Evolutionary conservation across 495 filamentous ascomycete genomes (phyloP).

Genomic region (Neurospora sp.): DNA sequence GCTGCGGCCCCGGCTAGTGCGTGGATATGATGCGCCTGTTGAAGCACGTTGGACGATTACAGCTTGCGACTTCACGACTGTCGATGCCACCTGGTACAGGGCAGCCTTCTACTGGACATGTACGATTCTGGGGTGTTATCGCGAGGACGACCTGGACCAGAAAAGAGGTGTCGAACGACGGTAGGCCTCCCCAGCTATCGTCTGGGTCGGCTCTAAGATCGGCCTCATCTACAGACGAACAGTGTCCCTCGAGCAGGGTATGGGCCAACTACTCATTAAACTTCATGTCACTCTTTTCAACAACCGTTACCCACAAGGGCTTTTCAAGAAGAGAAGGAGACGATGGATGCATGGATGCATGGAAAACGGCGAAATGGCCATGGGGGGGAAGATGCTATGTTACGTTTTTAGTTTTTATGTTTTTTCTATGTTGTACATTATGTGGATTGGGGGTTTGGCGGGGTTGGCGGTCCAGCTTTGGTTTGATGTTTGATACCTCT

Average conservation of each 20-base stretch:
- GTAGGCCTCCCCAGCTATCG: not conserved
- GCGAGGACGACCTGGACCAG: not conserved
- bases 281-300: not conserved
- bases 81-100: not conserved
- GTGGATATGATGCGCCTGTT: not conserved
- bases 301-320: not conserved
- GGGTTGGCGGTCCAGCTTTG: not conserved
- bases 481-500: constrained; percentile 1
- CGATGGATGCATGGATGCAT: not conserved
- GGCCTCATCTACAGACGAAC: not conserved
- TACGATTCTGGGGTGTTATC: not conserved
- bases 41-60: not conserved
- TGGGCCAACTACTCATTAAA: not conserved
- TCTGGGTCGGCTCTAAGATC: not conserved
- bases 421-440: not conserved
- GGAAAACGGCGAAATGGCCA: not conserved
- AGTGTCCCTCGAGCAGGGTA: not conserved
- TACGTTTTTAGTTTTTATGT: not conserved
- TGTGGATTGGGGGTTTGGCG: not conserved
- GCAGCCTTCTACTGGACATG: not conserved
- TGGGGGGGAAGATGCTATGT: not conserved
- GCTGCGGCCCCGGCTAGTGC: constrained; percentile 12
- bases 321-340: not conserved
- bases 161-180: not conserved
- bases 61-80: not conserved